These are phyloP conservation scores for Caloboletus firmus DNA, from an alignment of 1,284 basidiomycete genomes.

Conservation along the genomic window DNA sequence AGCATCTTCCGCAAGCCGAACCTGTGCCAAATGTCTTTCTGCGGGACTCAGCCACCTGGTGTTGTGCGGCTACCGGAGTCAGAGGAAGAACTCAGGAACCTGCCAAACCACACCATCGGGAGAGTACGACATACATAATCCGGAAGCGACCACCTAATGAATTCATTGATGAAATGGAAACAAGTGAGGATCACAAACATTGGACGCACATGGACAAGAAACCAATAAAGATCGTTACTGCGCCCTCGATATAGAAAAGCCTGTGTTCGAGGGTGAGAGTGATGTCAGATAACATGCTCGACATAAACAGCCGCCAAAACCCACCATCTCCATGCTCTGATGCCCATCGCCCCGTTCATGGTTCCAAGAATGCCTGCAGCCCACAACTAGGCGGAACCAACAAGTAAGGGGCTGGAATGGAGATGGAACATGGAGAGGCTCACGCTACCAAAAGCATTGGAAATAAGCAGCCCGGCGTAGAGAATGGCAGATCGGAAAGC, in stretches of 20 bases:
- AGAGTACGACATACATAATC: constrained; percentile 46
- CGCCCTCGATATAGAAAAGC: constrained; percentile 64
- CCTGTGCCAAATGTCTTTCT: constrained; percentile 69
- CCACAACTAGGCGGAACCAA: constrained; percentile 45
- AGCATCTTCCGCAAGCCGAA: constrained; percentile 73
- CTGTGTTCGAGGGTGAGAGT: constrained; percentile 19
- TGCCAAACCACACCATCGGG: not conserved
- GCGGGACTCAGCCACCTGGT: constrained; percentile 61
- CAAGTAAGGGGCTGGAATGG: not conserved
- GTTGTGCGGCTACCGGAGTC: constrained; percentile 52
- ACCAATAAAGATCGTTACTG: constrained; percentile 56
- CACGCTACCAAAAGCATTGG: constrained; percentile 75
- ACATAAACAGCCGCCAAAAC: constrained; percentile 8
- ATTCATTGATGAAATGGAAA: not conserved
- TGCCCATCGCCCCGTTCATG: constrained; percentile 68
- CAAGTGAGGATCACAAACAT: not conserved
- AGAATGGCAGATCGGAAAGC: constrained; percentile 70
- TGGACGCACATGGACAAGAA: constrained; percentile 53
- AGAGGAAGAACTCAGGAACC: not conserved
- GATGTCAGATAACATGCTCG: not conserved
- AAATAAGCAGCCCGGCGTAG: constrained; percentile 67
- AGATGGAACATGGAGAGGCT: constrained; percentile 26
- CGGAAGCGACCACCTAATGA: constrained; percentile 48
- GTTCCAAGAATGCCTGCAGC: constrained; percentile 67
- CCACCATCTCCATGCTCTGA: constrained; percentile 71